Conservation (phyloP, 352 stramenopile genomes). For the Peronospora tabacina region DNA sequence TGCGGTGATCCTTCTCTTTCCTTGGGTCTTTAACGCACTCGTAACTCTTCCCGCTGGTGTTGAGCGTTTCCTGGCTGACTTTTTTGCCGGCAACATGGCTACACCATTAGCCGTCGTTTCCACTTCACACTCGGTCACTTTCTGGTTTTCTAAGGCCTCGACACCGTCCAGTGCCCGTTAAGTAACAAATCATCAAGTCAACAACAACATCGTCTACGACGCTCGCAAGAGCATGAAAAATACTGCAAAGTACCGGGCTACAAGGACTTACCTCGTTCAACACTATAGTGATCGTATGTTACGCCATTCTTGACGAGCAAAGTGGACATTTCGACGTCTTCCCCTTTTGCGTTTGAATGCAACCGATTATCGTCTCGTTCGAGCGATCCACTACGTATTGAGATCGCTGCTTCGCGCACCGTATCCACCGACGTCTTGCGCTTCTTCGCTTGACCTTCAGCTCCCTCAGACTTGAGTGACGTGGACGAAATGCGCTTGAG, state of each 20-base stretch:
- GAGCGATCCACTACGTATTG: conserved; percentile 8
- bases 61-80: conserved; percentile 24
- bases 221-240: conserved; percentile 11
- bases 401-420: background rate
- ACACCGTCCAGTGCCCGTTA: conserved; percentile 19
- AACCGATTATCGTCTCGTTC: conserved; percentile 7
- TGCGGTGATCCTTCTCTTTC: conserved; percentile 2
- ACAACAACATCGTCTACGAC: background rate
- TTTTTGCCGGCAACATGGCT: conserved; percentile 9
- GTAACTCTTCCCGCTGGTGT: conserved; percentile 19
- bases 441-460: conserved; percentile 18
- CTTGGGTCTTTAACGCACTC: conserved; percentile 15
- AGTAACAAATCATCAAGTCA: conserved; percentile 21
- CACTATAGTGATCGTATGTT: background rate
- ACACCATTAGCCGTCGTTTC: background rate
- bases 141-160: background rate
- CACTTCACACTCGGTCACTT: background rate
- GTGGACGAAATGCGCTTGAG: conserved; percentile 20
- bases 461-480: conserved; percentile 14
- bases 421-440: conserved; percentile 6
- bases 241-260: conserved; percentile 1
- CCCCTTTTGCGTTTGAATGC: conserved; percentile 11
- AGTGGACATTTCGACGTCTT: conserved; percentile 7
- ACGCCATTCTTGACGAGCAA: conserved; percentile 2
- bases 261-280: conserved; percentile 6